Percentiles rank a stretch among this genome's conserved stretches.
These are phyloP conservation scores for Zygosaccharomyces sapae DNA, from an alignment of 1,139 yeast species.

Conservation along the genomic window DNA sequence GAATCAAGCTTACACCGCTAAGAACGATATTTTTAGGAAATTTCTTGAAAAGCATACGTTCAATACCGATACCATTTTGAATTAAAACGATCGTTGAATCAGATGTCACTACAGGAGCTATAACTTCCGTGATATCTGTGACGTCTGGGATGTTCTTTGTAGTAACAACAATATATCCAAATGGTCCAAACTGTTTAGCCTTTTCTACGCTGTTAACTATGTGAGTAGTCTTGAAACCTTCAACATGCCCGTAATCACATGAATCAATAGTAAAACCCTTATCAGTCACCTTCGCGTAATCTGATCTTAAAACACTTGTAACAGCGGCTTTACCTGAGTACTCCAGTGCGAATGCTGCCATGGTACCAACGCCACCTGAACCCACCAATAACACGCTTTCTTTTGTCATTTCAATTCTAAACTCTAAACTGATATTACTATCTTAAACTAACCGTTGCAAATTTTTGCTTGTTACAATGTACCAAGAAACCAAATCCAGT, in stretches of 20 bases:
- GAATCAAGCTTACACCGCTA: constrained; percentile 67
- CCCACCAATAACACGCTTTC: constrained; percentile 6
- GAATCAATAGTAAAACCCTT: constrained; percentile 61
- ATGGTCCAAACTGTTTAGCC: constrained; percentile 47
- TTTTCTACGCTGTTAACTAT: constrained; percentile 40
- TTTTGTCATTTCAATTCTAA: constrained; percentile 2
- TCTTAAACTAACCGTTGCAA: neutral
- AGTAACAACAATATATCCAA: constrained; percentile 63
- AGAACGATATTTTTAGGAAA: constrained; percentile 58
- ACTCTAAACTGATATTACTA: neutral
- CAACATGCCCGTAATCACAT: constrained; percentile 53
- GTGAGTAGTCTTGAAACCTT: constrained; percentile 52
- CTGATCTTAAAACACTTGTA: constrained; percentile 45
- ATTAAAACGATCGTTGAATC: constrained; percentile 46
- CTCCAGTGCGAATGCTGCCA: constrained; percentile 9
- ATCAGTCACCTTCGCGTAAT: constrained; percentile 48
- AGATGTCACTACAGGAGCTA: constrained; percentile 3
- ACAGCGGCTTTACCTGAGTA: constrained; percentile 8
- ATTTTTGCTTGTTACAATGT: too few species aligned
- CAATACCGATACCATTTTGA: constrained; percentile 76
- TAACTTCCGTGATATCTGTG: constrained; percentile 3
- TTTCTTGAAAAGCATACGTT: constrained; percentile 51
- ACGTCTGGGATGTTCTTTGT: constrained; percentile 75
- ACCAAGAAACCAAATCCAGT: too few species aligned
- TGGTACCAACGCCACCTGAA: constrained; percentile 10